Base-by-base conservation (phyloP, 345 rosid genomes). In the Eucalyptus pauciflora region DNA sequence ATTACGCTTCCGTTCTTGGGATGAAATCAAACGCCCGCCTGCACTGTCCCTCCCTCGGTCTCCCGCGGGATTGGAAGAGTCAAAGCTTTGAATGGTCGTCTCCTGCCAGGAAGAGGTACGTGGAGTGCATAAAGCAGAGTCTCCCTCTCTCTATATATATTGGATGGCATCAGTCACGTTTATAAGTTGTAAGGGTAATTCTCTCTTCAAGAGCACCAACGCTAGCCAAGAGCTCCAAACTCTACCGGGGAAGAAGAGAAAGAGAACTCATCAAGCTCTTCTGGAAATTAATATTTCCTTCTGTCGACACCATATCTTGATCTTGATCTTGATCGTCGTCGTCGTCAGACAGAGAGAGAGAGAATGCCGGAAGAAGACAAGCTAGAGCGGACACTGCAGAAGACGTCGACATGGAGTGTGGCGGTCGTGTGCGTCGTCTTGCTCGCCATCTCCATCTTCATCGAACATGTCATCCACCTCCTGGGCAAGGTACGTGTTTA, bases 361-460 rank as follows among this genome's bases (percentile, higher is more conserved):
- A 62, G 31, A n/a, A 33, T 33, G 45, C 3, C 7, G 7, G 25
- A 18, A 31, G 1, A 41, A 5, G 7, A 7, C 45, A 3, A 6
- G 7, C 8, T 2, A 43, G 95, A 93, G 76, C 89, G 95, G 37
- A 85, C 96, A 56, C 50, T 97, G 81, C 95, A 94, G 89, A 86
- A 94, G 58, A 97, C 99, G 7, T 94, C 99, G 50, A 97, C 99
- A 17, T 97, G 99, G 99, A 97, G 99, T 46, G 94, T 97, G 87
- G 99, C 99, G 81, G 94, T 91, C 81, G 99, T 97, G 69, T 96
- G 95, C 90, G 93, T 96, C 87, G 96, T 92, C 79, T 83, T 97
- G 91, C 88, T 97, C 88, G 92, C 91, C 86, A 91, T 96, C 86
- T 97, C 99, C 51, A 94, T 97, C 88, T 24, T 94, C 91, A 93